Percentiles rank a stretch among this genome's conserved stretches.
phyloP scores from a whole-genome alignment of 1,284 basidiomycete species.

The Pseudozyma flocculosa region DNA sequence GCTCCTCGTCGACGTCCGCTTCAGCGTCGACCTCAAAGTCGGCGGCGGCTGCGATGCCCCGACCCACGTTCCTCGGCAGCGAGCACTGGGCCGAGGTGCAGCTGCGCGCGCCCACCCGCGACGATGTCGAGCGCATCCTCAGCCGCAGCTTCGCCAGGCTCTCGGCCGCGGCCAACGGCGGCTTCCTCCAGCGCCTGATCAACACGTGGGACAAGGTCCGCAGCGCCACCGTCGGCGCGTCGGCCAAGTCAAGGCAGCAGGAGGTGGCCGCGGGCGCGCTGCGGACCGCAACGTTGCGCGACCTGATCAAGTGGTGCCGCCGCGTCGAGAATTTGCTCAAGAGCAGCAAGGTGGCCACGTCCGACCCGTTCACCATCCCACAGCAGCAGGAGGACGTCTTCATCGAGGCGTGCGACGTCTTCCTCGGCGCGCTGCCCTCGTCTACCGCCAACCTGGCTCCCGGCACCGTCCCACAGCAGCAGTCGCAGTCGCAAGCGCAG shows the following conservation, averaged over 20 bases:
- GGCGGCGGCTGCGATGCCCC: background rate
- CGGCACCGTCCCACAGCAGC: background rate
- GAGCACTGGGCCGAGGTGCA: slow-evolving; percentile 52
- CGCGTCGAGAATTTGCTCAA: slow-evolving; percentile 67
- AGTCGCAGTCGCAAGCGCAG: background rate
- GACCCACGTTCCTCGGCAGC: slow-evolving; percentile 70
- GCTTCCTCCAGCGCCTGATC: slow-evolving; percentile 34
- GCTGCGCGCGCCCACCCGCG: slow-evolving; percentile 26
- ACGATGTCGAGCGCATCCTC: slow-evolving; percentile 46
- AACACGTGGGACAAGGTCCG: slow-evolving; percentile 41
- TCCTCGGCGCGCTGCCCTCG: slow-evolving; percentile 69
- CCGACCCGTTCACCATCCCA: slow-evolving; percentile 65
- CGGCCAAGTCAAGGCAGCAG: background rate
- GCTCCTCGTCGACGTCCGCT: slow-evolving; percentile 51
- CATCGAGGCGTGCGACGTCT: slow-evolving; percentile 85
- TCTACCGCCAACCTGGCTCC: slow-evolving; percentile 1
- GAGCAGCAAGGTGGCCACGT: background rate
- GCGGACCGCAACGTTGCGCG: slow-evolving; percentile 67
- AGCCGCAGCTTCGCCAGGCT: slow-evolving; percentile 28
- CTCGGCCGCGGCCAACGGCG: slow-evolving; percentile 10
- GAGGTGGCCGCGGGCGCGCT: slow-evolving; percentile 16
- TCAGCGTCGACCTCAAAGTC: slow-evolving; percentile 55
- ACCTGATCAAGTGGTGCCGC: slow-evolving; percentile 83
- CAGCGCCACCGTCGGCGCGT: slow-evolving; percentile 10
- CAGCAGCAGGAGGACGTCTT: slow-evolving; percentile 84